phyloP scores from a whole-genome alignment of 2,329 filamentous ascomycete species.

The Colletotrichum tabaci region DNA sequence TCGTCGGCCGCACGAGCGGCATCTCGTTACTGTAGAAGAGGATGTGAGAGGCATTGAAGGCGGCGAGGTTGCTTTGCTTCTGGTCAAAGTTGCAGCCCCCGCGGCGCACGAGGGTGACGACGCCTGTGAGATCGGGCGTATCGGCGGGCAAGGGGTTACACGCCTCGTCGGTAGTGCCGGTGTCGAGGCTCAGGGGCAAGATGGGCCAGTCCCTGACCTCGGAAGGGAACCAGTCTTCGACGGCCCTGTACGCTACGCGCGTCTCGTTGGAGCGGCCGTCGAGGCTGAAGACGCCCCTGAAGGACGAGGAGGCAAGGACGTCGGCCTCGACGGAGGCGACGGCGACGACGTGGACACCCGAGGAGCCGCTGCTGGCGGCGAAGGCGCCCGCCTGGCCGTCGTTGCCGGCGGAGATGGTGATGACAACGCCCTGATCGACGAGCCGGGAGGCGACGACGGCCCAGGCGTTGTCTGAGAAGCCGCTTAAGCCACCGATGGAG shows the following conservation, averaged over 20 bases:
- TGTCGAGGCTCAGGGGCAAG: slow-evolving; percentile 46
- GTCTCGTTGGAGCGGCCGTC: slow-evolving; percentile 26
- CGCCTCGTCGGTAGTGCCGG: slow-evolving; percentile 49
- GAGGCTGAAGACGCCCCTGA: slow-evolving; percentile 27
- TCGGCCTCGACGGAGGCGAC: slow-evolving; percentile 58
- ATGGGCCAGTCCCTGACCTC: slow-evolving; percentile 46
- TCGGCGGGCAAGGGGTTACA: slow-evolving; percentile 56
- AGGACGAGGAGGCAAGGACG: slow-evolving; percentile 29
- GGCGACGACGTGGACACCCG: slow-evolving; percentile 58
- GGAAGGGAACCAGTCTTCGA: slow-evolving; percentile 31
- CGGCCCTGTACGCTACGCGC: slow-evolving; percentile 32
- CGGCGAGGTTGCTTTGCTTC: slow-evolving; percentile 55
- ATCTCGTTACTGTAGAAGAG: slow-evolving; percentile 56
- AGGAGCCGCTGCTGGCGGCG: slow-evolving; percentile 55
- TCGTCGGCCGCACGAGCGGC: slow-evolving; percentile 35
- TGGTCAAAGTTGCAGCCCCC: slow-evolving; percentile 55
- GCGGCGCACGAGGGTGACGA: slow-evolving; percentile 59
- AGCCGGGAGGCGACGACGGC: slow-evolving; percentile 58
- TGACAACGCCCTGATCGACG: slow-evolving; percentile 58
- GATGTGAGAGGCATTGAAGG: slow-evolving; percentile 57
- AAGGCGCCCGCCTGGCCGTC: slow-evolving; percentile 59
- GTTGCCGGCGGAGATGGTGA: slow-evolving; percentile 61
- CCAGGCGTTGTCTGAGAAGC: slow-evolving; percentile 47
- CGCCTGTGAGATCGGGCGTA: slow-evolving; percentile 56
- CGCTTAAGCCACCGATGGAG: slow-evolving; percentile 43